These are phyloP conservation scores for Tylopilus sp. DNA, from an alignment of 768 basidiomycete genomes.

Conservation along the genomic window DNA sequence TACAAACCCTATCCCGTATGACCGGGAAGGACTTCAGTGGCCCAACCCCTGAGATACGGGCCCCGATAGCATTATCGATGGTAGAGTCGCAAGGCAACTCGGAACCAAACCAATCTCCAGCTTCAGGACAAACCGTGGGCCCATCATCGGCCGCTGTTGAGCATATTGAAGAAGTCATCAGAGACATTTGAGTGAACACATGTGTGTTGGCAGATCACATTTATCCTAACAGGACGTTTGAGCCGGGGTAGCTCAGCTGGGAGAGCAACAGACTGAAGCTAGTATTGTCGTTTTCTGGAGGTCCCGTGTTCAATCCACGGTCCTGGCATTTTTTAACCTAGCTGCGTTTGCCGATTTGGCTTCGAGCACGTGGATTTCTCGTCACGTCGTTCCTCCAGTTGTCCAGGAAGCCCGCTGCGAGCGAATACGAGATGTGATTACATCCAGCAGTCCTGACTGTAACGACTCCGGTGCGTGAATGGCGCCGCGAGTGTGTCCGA, in stretches of 20 bases:
- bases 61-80: slow-evolving; percentile 36
- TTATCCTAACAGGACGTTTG: no score
- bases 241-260: slow-evolving; percentile 73
- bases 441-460: no score
- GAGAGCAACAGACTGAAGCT: slow-evolving; percentile 75
- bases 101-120: background rate
- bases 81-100: slow-evolving; percentile 19
- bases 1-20: slow-evolving; percentile 69
- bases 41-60: slow-evolving; percentile 66
- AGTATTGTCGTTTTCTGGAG: no score
- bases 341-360: no score
- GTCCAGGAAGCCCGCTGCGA: no score
- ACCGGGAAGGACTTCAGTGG: slow-evolving; percentile 86
- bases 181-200: slow-evolving; percentile 25
- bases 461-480: no score
- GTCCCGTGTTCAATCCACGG: slow-evolving; percentile 80
- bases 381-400: no score
- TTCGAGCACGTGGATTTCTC: no score
- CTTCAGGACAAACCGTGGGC: slow-evolving; percentile 18
- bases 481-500: no score
- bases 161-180: slow-evolving; percentile 28
- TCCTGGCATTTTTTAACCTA: slow-evolving; percentile 65
- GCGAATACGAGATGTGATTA: no score
- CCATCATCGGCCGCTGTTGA: slow-evolving; percentile 36
- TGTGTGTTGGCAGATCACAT: background rate